These are phyloP conservation scores for Anthracocystis setariae DNA, from an alignment of 1,284 basidiomycete species.

Conservation along the genomic window DNA sequence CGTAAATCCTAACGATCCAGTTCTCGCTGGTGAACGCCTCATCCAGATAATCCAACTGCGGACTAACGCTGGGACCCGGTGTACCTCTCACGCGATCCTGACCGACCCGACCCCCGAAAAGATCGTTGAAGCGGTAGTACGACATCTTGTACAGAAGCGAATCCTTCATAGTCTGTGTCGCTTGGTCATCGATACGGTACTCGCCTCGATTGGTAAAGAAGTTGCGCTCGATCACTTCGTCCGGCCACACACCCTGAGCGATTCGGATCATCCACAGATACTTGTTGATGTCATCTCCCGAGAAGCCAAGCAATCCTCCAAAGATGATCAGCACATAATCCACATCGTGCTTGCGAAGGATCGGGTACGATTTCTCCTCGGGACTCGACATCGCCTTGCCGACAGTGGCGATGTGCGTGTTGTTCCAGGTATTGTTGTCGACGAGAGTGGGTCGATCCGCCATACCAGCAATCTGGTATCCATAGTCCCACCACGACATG, in stretches of 20 bases:
- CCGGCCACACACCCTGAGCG: constrained; percentile 97
- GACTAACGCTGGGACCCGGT: constrained; percentile 47
- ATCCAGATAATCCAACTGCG: constrained; percentile 62
- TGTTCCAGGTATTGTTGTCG: constrained; percentile 99
- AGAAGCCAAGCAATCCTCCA: constrained; percentile 94
- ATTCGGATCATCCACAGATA: constrained; percentile 89
- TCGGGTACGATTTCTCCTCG: constrained; percentile 96
- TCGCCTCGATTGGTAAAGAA: constrained; percentile 96
- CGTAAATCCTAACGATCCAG: constrained; percentile 79
- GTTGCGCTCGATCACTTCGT: constrained; percentile 92
- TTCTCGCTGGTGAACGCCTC: constrained; percentile 67
- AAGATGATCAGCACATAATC: constrained; percentile 98
- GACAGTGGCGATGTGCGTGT: constrained; percentile 73
- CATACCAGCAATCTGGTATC: constrained; percentile 99
- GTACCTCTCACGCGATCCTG: constrained; percentile 61
- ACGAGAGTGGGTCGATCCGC: constrained; percentile 96
- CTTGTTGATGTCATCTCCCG: constrained; percentile 99
- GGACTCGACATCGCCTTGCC: constrained; percentile 84
- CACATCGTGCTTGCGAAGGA: constrained; percentile 95
- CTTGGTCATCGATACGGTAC: constrained; percentile 89
- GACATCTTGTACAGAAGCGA: constrained; percentile 78
- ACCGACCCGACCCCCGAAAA: constrained; percentile 68
- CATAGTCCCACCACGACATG: constrained; percentile 99
- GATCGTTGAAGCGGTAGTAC: constrained; percentile 66
- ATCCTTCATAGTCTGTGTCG: constrained; percentile 90